Conservation (phyloP, 2,329 filamentous ascomycete genomes). For the Westerdykella ornata region DNA sequence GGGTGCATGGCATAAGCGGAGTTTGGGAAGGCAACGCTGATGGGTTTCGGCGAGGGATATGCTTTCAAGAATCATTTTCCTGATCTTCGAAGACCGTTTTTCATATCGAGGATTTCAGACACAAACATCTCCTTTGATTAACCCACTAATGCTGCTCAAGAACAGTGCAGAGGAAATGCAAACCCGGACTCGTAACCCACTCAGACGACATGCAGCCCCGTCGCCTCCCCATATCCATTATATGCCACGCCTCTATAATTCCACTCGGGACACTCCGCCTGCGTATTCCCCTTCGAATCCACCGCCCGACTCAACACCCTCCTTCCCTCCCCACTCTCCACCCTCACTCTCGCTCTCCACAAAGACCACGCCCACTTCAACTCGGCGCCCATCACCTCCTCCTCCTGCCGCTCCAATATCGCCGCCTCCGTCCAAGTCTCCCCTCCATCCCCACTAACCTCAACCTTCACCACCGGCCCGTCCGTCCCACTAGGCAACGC, state of each 20-base stretch:
- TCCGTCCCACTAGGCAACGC: slow-evolving; percentile 49
- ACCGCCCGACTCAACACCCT: slow-evolving; percentile 50
- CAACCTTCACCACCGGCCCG: slow-evolving; percentile 49
- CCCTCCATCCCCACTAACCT: slow-evolving; percentile 48
- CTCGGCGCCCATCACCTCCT: slow-evolving; percentile 11
- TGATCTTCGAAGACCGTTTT: too few species aligned
- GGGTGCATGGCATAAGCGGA: neutral
- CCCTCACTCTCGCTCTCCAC: slow-evolving; percentile 45
- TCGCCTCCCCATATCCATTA: slow-evolving; percentile 53
- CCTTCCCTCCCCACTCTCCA: slow-evolving; percentile 38
- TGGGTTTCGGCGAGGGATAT: too few species aligned
- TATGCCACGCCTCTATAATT: slow-evolving; percentile 56
- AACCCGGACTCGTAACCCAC: neutral
- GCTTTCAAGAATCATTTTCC: too few species aligned
- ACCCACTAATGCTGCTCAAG: too few species aligned
- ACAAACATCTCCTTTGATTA: too few species aligned
- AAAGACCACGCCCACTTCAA: slow-evolving; percentile 53
- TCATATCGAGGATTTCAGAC: too few species aligned
- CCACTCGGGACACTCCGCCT: slow-evolving; percentile 47
- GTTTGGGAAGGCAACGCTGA: too few species aligned
- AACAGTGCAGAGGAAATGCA: too few species aligned
- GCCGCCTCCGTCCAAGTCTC: slow-evolving; percentile 47
- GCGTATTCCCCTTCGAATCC: slow-evolving; percentile 49
- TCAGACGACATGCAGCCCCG: slow-evolving; percentile 42
- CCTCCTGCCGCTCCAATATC: slow-evolving; percentile 16